phyloP scores from a whole-genome alignment of 2,329 filamentous ascomycete species.

The Diaporthe ampelina region DNA sequence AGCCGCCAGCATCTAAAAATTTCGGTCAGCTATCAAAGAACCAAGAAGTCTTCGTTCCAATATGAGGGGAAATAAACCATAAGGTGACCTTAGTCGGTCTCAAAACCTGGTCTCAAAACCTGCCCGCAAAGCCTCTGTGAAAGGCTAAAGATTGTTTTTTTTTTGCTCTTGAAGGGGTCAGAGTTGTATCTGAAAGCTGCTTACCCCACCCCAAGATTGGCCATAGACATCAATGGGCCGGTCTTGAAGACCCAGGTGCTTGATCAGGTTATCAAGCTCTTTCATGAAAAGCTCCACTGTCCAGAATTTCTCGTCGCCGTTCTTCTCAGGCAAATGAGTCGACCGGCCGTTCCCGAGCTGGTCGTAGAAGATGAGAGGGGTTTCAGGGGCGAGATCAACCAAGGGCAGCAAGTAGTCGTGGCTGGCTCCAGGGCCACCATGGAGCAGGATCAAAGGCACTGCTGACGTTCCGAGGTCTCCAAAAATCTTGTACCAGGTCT shows the following conservation, averaged over 20 bases:
- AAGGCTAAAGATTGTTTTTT: too few relatives aligned
- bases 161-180: too few relatives aligned
- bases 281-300: conserved; percentile 45
- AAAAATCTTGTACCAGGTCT: conserved; percentile 38
- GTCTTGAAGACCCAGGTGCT: conserved; percentile 39
- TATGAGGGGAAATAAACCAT: too few relatives aligned
- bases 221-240: conserved; percentile 42
- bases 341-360: conserved; percentile 65
- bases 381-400: conserved; percentile 49
- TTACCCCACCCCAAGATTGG: conserved; percentile 36
- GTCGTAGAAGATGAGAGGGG: conserved; percentile 66
- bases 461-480: conserved; percentile 30
- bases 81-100: too few relatives aligned
- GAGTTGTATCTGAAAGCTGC: too few relatives aligned
- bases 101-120: too few relatives aligned
- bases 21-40: too few relatives aligned
- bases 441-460: conserved; percentile 42
- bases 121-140: too few relatives aligned
- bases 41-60: too few relatives aligned
- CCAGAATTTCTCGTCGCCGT: conserved; percentile 45
- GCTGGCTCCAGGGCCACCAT: conserved; percentile 61
- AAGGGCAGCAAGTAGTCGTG: conserved; percentile 59
- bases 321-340: conserved; percentile 61
- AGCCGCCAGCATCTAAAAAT: conserved; percentile 30
- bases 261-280: conserved; percentile 46